Evolutionary conservation across 164 flowering plant species (phyloP), one percentile per base, ranked within the genome.

Genomic region (Magnolia sinica): DNA sequence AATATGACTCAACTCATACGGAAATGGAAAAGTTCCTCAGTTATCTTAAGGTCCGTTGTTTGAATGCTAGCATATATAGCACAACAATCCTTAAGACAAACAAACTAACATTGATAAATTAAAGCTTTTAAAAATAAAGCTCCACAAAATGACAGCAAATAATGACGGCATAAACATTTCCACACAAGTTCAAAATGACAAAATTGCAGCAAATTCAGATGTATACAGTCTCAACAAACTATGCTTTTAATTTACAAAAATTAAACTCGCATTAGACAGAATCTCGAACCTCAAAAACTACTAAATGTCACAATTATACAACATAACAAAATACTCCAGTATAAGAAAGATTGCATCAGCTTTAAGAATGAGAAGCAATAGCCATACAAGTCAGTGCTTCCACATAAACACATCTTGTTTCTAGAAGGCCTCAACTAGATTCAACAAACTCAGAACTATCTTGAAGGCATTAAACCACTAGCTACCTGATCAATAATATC

Each of bases 401-500:
- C 0, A 16, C 11, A 55, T 55, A 55, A 55, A 55, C 59, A 55
- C 16, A 55, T 55, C 16, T 55, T 55, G 59, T 55, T 55, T 55
- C 11, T n/a, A n/a, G n/a, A 55, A 55, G 16, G 8, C 11, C 59
- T 55, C 14, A 8, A 55, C 2, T 31, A 31, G 59, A 10, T 55
- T 55, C 59, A 55, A 55, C 10, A 8, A 8, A 55, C 37, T 55
- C 59, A 55, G 16, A 16, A 55, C 16, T 55, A 55, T 9, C 4
- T 31, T 31, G 16, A 16, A 72, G 10, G 55, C 11, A 72, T 72
- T 8, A 19, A 27, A 22, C 31, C 0, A 23, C 24, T 23, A 23
- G 67, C 0, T 77, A 95, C 98, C 98, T 92, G 98, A 83, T 95
- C 98, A 85, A 93, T 86, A 52, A 95, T 85, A 82, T 96, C 99